Percentiles rank a stretch among this genome's conserved stretches.
Evolutionary conservation across 257 asterid species (phyloP).

Genomic region (Solanum chmielewskii): DNA sequence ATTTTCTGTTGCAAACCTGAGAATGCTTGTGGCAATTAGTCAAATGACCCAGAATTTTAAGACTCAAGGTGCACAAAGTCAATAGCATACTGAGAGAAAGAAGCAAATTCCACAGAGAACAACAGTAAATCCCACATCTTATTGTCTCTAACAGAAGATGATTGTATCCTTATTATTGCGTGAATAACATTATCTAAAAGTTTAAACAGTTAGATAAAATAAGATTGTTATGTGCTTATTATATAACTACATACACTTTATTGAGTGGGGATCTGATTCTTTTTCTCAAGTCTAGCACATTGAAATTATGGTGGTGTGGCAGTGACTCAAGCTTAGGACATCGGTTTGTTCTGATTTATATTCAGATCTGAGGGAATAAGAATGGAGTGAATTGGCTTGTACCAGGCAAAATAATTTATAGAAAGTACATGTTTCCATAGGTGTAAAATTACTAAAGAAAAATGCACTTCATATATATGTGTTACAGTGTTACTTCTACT

Average conservation of each 20-base stretch:
- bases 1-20: slow-evolving; percentile 91
- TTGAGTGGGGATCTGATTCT: background rate
- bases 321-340: background rate
- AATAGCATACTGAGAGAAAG: background rate
- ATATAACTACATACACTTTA: background rate
- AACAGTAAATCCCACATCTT: background rate
- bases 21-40: background rate
- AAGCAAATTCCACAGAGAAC: background rate
- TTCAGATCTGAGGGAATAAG: background rate
- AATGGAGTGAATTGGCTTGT: background rate
- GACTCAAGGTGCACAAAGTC: background rate
- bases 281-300: background rate
- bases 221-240: background rate
- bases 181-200: background rate
- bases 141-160: background rate
- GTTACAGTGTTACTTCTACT: background rate
- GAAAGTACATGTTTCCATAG: background rate
- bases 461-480: background rate
- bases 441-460: background rate
- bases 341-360: background rate
- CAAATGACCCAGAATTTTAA: background rate
- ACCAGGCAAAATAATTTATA: background rate
- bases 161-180: background rate
- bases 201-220: background rate
- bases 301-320: background rate